Percentiles rank a stretch among this genome's conserved stretches.
Evolutionary conservation across 495 filamentous ascomycete genomes (phyloP).

Genomic region (Clavariopsis aquatica): DNA sequence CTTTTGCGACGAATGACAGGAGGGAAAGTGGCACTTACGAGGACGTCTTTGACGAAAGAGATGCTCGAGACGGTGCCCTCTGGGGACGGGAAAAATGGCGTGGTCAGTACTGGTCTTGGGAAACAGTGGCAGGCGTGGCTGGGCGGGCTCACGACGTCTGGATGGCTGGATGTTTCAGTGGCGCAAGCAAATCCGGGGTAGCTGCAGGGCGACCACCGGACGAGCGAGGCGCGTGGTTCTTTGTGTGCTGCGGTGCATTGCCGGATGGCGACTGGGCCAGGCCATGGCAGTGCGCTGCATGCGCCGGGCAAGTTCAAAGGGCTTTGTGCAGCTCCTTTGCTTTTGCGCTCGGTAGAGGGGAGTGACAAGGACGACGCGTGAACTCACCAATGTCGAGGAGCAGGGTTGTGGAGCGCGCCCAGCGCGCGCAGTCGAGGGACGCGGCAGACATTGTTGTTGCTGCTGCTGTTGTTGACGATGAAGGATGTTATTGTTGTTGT

Average conservation of each 20-base stretch:
- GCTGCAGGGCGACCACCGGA: conserved; percentile 2
- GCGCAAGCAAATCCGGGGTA: conserved; percentile 29
- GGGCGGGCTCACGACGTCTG: conserved; percentile 6
- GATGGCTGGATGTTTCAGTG: conserved; percentile 14
- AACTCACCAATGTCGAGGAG: conserved; percentile 47
- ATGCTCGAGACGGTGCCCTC: conserved; percentile 73
- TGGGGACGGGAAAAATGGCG: conserved; percentile 36
- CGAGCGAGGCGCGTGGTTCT: conserved; percentile 18
- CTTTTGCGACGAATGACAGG: conserved; percentile 7
- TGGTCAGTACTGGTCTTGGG: conserved; percentile 25
- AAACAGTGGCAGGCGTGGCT: not conserved
- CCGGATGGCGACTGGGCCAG: conserved; percentile 21
- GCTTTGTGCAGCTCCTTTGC: conserved; percentile 11
- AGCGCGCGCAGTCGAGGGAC: conserved; percentile 29
- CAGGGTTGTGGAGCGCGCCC: conserved; percentile 32
- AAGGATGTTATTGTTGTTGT: not conserved
- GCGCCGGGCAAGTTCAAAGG: conserved; percentile 4
- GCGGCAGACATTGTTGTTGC: conserved; percentile 32
- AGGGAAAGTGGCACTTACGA: conserved; percentile 54
- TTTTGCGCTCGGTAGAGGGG: conserved; percentile 1
- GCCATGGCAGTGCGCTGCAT: conserved; percentile 8
- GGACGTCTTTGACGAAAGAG: conserved; percentile 69
- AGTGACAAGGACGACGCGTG: not conserved
- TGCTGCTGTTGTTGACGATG: conserved; percentile 16
- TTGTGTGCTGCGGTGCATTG: conserved; percentile 9